A percentile compares a stretch with the other conserved stretches of the same genome.
These are phyloP conservation scores for Metschnikowia corniflorae DNA, from an alignment of 805 yeast genomes.

Conservation along the genomic window DNA sequence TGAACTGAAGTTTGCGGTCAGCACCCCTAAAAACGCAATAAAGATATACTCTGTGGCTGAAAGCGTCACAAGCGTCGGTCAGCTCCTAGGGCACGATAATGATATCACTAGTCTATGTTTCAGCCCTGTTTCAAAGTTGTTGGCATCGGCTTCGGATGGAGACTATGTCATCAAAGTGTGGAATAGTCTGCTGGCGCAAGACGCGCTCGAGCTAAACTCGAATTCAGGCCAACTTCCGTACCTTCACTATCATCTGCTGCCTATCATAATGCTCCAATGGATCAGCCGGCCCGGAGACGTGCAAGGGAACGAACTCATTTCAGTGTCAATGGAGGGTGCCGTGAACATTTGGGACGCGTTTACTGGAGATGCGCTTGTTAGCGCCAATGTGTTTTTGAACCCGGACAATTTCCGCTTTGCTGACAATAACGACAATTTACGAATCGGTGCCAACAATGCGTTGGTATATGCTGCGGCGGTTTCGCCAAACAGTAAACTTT, in stretches of 20 bases:
- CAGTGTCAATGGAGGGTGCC: conserved; percentile 66
- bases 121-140: conserved; percentile 46
- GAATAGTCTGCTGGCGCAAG: conserved; percentile 60
- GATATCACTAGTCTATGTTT: conserved; percentile 55
- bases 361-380: conserved; percentile 36
- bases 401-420: conserved; percentile 21
- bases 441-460: conserved; percentile 38
- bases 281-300: conserved; percentile 23
- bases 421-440: conserved; percentile 9
- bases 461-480: conserved; percentile 54
- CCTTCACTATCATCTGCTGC: conserved; percentile 45
- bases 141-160: conserved; percentile 70
- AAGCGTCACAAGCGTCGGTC: conserved; percentile 27
- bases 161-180: conserved; percentile 73
- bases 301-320: conserved; percentile 18
- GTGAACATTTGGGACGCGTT: conserved; percentile 63
- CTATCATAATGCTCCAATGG: conserved; percentile 59
- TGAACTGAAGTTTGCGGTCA: conserved; percentile 63
- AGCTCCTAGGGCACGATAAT: conserved; percentile 58
- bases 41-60: conserved; percentile 45
- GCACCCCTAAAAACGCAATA: conserved; percentile 55
- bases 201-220: conserved; percentile 36
- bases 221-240: conserved; percentile 10
- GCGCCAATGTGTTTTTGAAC: conserved; percentile 29
- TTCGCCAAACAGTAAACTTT: conserved; percentile 45